Percentiles rank a stretch among this genome's conserved stretches.
Conservation (phyloP, 805 yeast genomes). For the Sungouiella blattae region DNA sequence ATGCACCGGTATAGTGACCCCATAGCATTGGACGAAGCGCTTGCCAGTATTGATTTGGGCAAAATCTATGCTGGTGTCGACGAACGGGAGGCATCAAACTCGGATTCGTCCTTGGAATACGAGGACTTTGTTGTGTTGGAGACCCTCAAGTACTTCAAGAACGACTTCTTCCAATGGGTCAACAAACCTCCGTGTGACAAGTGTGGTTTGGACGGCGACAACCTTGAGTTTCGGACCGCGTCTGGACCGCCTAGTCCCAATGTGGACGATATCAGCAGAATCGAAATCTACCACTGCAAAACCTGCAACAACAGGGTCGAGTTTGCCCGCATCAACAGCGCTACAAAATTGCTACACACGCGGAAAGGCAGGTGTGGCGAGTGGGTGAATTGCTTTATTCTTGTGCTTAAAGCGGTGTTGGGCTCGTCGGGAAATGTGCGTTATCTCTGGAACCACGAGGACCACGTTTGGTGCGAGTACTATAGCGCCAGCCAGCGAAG, state of each 20-base stretch:
- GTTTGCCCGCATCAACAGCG: slow-evolving; percentile 77
- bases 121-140: slow-evolving; percentile 36
- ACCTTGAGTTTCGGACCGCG: slow-evolving; percentile 36
- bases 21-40: slow-evolving; percentile 43
- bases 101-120: slow-evolving; percentile 17
- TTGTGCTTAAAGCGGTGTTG: slow-evolving; percentile 62
- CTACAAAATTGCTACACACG: slow-evolving; percentile 55
- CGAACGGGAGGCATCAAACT: slow-evolving; percentile 27
- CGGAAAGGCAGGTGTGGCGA: slow-evolving; percentile 89
- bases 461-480: slow-evolving; percentile 95
- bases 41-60: slow-evolving; percentile 62
- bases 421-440: slow-evolving; percentile 41
- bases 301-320: slow-evolving; percentile 46
- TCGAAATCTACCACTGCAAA: slow-evolving; percentile 64
- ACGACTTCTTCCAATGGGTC: slow-evolving; percentile 81
- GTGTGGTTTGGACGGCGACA: slow-evolving; percentile 43
- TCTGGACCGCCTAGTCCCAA: slow-evolving; percentile 35
- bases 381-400: slow-evolving; percentile 83
- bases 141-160: slow-evolving; percentile 50
- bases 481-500: slow-evolving; percentile 55
- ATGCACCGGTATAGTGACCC: slow-evolving; percentile 11
- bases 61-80: slow-evolving; percentile 62
- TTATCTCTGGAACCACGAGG: slow-evolving; percentile 85
- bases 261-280: slow-evolving; percentile 45
- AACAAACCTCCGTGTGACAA: slow-evolving; percentile 59